Conservation (phyloP, 768 basidiomycete species). For the Pisolithus sp. region DNA sequence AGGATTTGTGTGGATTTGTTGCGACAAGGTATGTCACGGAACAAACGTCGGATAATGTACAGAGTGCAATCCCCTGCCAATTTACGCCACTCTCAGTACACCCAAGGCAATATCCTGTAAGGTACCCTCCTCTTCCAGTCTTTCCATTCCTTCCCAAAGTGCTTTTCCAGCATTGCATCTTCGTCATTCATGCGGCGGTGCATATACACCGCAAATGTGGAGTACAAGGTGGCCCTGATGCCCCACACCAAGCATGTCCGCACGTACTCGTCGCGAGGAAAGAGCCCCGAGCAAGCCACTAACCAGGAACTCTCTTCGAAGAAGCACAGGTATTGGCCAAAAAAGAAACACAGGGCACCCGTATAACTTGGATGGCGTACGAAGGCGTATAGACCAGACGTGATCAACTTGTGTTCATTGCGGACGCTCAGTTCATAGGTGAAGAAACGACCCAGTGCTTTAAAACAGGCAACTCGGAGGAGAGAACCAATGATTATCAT, state of each 20-base stretch:
- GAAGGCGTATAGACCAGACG: conserved; percentile 17
- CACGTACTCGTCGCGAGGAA: conserved; percentile 2
- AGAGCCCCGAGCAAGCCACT: conserved; percentile 2
- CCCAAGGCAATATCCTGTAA: conserved; percentile 17
- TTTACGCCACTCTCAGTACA: neutral
- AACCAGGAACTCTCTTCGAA: conserved; percentile 5
- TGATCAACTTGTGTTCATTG: conserved; percentile 19
- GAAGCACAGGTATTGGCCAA: conserved; percentile 4
- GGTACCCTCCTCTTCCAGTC: conserved; percentile 18
- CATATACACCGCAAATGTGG: rapidly evolving
- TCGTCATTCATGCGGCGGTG: conserved; percentile 20
- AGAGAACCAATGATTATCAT: conserved; percentile 4
- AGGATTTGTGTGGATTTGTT: neutral
- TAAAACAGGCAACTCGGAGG: conserved; percentile 15
- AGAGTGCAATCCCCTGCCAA: no score
- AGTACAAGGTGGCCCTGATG: neutral
- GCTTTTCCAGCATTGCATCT: conserved; percentile 22
- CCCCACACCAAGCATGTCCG: neutral
- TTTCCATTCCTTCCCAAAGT: conserved; percentile 24
- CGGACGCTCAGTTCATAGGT: conserved; percentile 23
- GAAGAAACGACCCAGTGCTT: conserved; percentile 17
- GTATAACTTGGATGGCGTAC: conserved; percentile 29
- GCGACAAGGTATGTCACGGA: no score
- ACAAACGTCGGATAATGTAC: no score
- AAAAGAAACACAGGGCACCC: neutral